Conservation (phyloP, 2,329 filamentous ascomycete genomes). For the Aspergillus luchuensis region DNA sequence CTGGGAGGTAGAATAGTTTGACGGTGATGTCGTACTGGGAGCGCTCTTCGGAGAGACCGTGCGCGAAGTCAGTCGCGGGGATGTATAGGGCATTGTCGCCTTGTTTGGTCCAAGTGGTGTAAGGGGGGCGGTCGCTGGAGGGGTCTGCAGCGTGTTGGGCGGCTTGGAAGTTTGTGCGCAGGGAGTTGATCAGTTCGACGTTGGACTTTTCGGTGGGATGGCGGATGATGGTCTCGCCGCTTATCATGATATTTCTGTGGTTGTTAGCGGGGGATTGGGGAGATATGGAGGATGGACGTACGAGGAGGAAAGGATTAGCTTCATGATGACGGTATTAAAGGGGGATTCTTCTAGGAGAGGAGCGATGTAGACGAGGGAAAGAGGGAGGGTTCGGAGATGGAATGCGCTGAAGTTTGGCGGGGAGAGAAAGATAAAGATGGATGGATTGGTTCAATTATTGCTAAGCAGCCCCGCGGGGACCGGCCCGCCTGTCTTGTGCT, state of each 20-base stretch:
- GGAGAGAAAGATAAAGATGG: not conserved
- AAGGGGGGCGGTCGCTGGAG: constrained; percentile 13
- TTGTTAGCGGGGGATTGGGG: constrained; percentile 7
- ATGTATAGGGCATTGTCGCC: constrained; percentile 68
- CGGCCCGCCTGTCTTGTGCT: not conserved
- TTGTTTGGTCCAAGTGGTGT: constrained; percentile 66
- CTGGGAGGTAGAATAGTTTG: constrained; percentile 89
- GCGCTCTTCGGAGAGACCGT: constrained; percentile 76
- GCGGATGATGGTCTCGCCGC: constrained; percentile 79
- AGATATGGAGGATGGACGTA: constrained; percentile 49
- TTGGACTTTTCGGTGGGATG: constrained; percentile 83
- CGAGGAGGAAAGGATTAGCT: constrained; percentile 84
- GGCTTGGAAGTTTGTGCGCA: constrained; percentile 78
- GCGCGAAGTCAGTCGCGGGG: constrained; percentile 73
- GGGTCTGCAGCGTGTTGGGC: constrained; percentile 57
- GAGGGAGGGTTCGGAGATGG: not conserved
- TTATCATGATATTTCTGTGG: constrained; percentile 77
- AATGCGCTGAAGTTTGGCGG: constrained; percentile 7
- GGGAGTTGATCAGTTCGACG: constrained; percentile 84
- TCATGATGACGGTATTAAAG: constrained; percentile 57
- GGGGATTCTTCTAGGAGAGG: not conserved
- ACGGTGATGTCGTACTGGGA: constrained; percentile 90
- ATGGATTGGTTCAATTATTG: constrained; percentile 18
- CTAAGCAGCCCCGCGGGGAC: constrained; percentile 33
- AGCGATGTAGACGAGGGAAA: not conserved